Evolutionary conservation across 2,329 filamentous ascomycete genomes (phyloP), one percentile per base, ranked within the genome.

Genomic region (Apiospora koreana): DNA sequence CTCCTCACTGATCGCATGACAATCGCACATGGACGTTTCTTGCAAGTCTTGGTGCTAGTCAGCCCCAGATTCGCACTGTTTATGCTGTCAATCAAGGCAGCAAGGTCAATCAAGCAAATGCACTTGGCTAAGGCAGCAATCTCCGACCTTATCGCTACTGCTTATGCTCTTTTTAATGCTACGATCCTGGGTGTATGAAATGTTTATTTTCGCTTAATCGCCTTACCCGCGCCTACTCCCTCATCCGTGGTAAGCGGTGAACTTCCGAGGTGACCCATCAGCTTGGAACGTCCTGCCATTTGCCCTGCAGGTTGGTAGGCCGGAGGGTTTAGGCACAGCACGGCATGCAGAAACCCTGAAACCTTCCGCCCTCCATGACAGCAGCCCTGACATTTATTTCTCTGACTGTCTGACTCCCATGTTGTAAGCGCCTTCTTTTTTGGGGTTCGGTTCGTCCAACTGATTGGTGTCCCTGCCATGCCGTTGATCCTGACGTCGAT

Each of bases 281-380:
- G 54, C 54, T 38, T n/a, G 54, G 54, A 38, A 62, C 54, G 31
- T 38, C 54, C 31, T 58, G 28, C 50, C 28, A 58, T 35, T 58
- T 35, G 50, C 31, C 50, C 50, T 62, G 54, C 54, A 62, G 54
- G 54, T 62, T 38, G 28, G 21, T n/a, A n/a, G n/a, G n/a, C n/a
- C n/a, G n/a, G 54, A 38, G 54, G 31, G 31, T 35, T 62, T 38
- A 62, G 54, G 54, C 54, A 62, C 31, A n/a, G 54, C 54, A 62
- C 54, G 31, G 54, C 54, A 62, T 62, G 54, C 54, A 62, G 54
- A 62, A 62, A 62, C 54, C 54, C 54, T 62, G 54, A 62, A 62
- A 62, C 54, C 54, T 62, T 62, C 12, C 41, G 14, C 14, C 41
- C 14, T 43, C 31, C 31, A 31, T 38, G 28, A 62, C 54, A 62